phyloP scores from a whole-genome alignment of 2,329 filamentous ascomycete species.

The Sporothrix euskadiensis region DNA sequence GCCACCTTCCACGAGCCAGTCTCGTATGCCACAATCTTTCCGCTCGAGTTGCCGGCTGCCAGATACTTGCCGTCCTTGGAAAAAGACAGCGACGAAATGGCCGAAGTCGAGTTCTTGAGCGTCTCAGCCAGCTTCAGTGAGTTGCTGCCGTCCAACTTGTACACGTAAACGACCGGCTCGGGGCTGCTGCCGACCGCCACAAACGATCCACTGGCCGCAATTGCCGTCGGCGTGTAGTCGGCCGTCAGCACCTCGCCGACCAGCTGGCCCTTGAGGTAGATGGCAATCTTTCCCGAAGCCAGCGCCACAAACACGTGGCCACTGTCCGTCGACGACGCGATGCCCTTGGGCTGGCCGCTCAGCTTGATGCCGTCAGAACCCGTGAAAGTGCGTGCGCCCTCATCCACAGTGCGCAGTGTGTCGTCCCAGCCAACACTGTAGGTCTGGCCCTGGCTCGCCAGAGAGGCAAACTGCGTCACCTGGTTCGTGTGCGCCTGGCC shows the following conservation, averaged over 20 bases:
- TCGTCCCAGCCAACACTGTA: slow-evolving; percentile 96
- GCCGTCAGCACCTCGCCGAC: slow-evolving; percentile 59
- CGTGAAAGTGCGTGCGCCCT: slow-evolving; percentile 71
- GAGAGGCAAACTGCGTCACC: slow-evolving; percentile 71
- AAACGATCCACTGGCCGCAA: slow-evolving; percentile 66
- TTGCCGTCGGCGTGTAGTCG: slow-evolving; percentile 64
- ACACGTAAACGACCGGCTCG: slow-evolving; percentile 71
- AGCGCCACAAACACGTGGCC: slow-evolving; percentile 60
- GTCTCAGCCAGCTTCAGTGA: slow-evolving; percentile 56
- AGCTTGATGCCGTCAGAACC: slow-evolving; percentile 64
- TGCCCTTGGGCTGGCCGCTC: slow-evolving; percentile 76
- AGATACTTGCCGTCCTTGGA: slow-evolving; percentile 74
- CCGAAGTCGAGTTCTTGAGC: slow-evolving; percentile 67
- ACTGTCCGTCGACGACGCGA: slow-evolving; percentile 56
- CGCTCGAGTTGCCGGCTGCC: slow-evolving; percentile 78
- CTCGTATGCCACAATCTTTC: slow-evolving; percentile 84
- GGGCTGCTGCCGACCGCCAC: slow-evolving; percentile 74
- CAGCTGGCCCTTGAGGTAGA: slow-evolving; percentile 62
- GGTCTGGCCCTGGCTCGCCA: slow-evolving; percentile 62
- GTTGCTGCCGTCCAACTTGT: slow-evolving; percentile 60
- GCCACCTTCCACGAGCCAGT: slow-evolving; percentile 63
- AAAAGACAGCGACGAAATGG: slow-evolving; percentile 80
- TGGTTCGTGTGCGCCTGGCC: slow-evolving; percentile 85
- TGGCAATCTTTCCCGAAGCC: slow-evolving; percentile 48
- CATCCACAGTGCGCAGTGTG: slow-evolving; percentile 75